Conservation (phyloP, 345 rosid species). For the Heritiera littoralis region DNA sequence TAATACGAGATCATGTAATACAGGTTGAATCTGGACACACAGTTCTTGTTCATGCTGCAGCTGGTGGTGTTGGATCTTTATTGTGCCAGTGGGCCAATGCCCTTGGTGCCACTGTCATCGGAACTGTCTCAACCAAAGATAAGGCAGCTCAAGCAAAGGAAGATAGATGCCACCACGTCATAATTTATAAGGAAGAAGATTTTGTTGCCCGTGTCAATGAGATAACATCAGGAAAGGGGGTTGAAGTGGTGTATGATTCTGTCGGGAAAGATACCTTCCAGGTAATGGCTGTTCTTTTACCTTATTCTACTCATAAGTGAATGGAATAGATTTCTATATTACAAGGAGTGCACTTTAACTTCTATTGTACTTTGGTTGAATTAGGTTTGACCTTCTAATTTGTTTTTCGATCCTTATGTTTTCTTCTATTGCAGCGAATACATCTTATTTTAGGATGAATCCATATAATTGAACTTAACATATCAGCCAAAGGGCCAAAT, state of each 20-base stretch:
- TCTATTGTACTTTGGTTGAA: neutral
- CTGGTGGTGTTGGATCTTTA: constrained; percentile 89
- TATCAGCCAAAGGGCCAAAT: neutral
- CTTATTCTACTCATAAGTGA: neutral
- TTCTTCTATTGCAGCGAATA: neutral
- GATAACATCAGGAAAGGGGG: constrained; percentile 79
- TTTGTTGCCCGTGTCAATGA: constrained; percentile 74
- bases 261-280: constrained; percentile 89
- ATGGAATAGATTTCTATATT: neutral
- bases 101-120: constrained; percentile 85
- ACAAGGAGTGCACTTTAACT: too few relatives aligned
- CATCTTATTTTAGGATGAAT: neutral
- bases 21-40: constrained; percentile 80
- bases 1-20: constrained; percentile 4
- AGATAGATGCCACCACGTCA: constrained; percentile 89
- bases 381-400: neutral
- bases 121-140: constrained; percentile 80
- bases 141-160: constrained; percentile 88
- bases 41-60: constrained; percentile 87
- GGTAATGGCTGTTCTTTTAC: constrained; percentile 40
- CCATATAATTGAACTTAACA: neutral
- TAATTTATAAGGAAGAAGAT: constrained; percentile 75
- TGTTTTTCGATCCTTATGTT: neutral
- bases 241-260: constrained; percentile 84
- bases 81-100: constrained; percentile 90